Evolutionary conservation across 2,329 filamentous ascomycete species (phyloP).

Genomic region (Hypoxylon sp.): DNA sequence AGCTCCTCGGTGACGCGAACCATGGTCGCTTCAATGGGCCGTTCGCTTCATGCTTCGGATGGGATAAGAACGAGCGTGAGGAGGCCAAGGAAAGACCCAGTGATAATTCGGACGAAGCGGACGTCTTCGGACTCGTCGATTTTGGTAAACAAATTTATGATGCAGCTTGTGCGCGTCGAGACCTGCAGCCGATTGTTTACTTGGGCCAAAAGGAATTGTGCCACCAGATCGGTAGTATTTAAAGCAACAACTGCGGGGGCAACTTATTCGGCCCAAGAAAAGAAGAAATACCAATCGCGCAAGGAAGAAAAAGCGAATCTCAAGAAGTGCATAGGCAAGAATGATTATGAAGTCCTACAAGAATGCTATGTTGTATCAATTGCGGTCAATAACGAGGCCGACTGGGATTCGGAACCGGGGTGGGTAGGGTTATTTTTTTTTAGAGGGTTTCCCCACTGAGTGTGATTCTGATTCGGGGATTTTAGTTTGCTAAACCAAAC

Average conservation of each 20-base stretch:
- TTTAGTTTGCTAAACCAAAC: conserved; percentile 35
- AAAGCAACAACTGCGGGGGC: conserved; percentile 18
- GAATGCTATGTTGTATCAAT: conserved; percentile 30
- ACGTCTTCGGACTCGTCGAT: conserved; percentile 31
- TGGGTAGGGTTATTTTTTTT: conserved; percentile 43
- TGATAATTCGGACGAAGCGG: conserved; percentile 24
- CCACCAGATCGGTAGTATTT: conserved; percentile 20
- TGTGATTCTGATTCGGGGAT: conserved; percentile 33
- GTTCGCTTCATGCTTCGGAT: conserved; percentile 57
- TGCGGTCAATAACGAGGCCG: conserved; percentile 42
- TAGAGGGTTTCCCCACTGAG: conserved; percentile 7
- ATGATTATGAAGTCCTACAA: conserved; percentile 30
- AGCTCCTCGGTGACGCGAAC: conserved; percentile 85
- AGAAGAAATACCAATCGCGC: conserved; percentile 26
- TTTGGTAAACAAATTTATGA: conserved; percentile 42
- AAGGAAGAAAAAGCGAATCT: conserved; percentile 24
- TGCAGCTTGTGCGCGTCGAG: conserved; percentile 44
- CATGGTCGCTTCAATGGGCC: conserved; percentile 73
- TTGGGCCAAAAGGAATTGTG: conserved; percentile 21
- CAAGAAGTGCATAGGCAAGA: conserved; percentile 24
- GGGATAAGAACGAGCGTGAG: conserved; percentile 42
- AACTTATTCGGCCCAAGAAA: conserved; percentile 27
- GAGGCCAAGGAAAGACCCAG: conserved; percentile 36
- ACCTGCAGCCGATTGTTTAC: conserved; percentile 48
- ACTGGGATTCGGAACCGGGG: conserved; percentile 38